Percentiles rank a stretch among this genome's conserved stretches.
phyloP scores from a whole-genome alignment of 257 asterid genomes.

The Scutellaria barbata region DNA sequence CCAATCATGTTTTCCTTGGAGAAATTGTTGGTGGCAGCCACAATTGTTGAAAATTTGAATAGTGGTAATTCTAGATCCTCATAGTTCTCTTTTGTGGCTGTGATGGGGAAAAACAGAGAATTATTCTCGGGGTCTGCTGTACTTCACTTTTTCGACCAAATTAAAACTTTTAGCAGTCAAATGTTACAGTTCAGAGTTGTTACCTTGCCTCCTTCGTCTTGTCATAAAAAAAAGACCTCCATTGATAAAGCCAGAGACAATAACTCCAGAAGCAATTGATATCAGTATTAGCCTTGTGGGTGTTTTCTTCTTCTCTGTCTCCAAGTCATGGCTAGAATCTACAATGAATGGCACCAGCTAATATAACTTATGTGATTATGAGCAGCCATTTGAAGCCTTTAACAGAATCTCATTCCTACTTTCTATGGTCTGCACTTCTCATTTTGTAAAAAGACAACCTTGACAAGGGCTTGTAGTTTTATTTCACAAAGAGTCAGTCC shows the following conservation, averaged over 20 bases:
- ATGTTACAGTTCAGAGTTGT: background rate
- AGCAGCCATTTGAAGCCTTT: background rate
- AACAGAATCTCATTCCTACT: too few relatives aligned
- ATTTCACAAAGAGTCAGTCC: too few relatives aligned
- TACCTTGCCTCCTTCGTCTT: slow-evolving; percentile 28
- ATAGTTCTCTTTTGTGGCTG: slow-evolving; percentile 19
- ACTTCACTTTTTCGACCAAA: background rate
- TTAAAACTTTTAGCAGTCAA: background rate
- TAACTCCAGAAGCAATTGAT: slow-evolving; percentile 30
- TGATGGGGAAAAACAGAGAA: background rate
- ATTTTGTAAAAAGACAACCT: too few relatives aligned
- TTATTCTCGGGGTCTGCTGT: background rate
- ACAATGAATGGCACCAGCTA: background rate
- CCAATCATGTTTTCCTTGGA: slow-evolving; percentile 41
- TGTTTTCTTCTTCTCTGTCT: background rate
- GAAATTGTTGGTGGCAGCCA: slow-evolving; percentile 43
- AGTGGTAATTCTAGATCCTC: slow-evolving; percentile 45
- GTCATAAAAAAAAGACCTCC: slow-evolving; percentile 12
- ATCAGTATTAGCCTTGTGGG: slow-evolving; percentile 16
- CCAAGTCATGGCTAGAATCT: background rate
- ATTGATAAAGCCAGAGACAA: slow-evolving; percentile 25
- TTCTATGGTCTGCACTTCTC: too few relatives aligned
- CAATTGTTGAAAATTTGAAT: slow-evolving; percentile 31
- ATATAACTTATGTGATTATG: background rate
- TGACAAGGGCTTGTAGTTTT: background rate